phyloP scores from a whole-genome alignment of 2,329 filamentous ascomycete genomes.

The Exophiala sideris region DNA sequence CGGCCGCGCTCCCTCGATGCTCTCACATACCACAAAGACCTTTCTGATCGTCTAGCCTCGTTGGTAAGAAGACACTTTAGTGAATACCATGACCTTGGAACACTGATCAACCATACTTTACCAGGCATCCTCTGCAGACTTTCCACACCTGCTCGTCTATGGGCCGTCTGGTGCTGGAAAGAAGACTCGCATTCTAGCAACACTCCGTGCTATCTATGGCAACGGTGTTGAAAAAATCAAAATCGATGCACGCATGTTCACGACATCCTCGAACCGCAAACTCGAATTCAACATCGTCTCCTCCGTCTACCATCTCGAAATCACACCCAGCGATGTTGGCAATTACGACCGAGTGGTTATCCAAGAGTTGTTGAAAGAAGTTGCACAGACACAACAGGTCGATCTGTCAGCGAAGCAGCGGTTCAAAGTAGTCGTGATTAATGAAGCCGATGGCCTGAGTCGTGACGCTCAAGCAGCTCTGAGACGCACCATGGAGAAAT shows the following conservation, averaged over 20 bases:
- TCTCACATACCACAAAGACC: conserved; percentile 81
- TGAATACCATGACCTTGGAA: conserved; percentile 7
- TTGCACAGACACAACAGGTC: conserved; percentile 98
- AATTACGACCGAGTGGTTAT: conserved; percentile 95
- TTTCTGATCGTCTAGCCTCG: conserved; percentile 81
- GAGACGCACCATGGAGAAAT: conserved; percentile 97
- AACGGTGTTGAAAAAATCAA: conserved; percentile 99
- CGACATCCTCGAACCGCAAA: conserved; percentile 86
- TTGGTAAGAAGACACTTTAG: conserved; percentile 57
- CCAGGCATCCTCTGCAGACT: conserved; percentile 93
- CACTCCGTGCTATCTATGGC: conserved; percentile 90
- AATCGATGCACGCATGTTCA: conserved; percentile 95
- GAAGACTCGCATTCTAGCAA: conserved; percentile 94
- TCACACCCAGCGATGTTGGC: conserved; percentile 94
- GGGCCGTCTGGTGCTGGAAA: conserved; percentile 95
- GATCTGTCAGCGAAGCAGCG: conserved; percentile 83
- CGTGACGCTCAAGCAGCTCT: conserved; percentile 93
- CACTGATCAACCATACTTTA: conserved; percentile 17
- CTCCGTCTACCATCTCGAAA: conserved; percentile 96
- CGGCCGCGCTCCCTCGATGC: conserved; percentile 50
- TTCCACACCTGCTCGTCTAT: conserved; percentile 95
- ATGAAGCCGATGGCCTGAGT: conserved; percentile 92
- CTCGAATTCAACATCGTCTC: conserved; percentile 99
- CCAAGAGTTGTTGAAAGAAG: conserved; percentile 93
- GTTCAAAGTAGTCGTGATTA: conserved; percentile 99